Percentiles rank a stretch among this genome's conserved stretches.
phyloP scores from a whole-genome alignment of 1,139 yeast species.

The Geotrichum restrictum region DNA sequence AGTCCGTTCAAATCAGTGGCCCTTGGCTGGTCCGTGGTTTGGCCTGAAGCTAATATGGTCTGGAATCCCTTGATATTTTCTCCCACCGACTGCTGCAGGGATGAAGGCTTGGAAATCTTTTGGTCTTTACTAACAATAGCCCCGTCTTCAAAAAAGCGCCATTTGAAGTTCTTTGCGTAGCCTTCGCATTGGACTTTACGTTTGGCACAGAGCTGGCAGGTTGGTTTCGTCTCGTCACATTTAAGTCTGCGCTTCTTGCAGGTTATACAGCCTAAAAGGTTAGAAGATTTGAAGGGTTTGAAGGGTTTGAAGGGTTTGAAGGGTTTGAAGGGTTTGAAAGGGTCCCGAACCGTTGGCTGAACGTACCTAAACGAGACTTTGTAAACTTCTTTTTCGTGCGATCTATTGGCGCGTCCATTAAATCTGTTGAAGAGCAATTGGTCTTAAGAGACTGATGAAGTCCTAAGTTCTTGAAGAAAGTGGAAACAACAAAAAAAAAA shows the following conservation, averaged over 20 bases:
- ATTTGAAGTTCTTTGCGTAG: conserved; percentile 58
- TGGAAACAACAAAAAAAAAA: neutral
- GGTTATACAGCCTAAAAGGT: conserved; percentile 47
- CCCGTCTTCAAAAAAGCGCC: conserved; percentile 50
- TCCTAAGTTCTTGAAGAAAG: neutral
- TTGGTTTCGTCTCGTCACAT: conserved; percentile 57
- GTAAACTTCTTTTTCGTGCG: conserved; percentile 14
- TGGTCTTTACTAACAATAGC: conserved; percentile 28
- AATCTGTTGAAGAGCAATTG: neutral
- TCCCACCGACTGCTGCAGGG: too few relatives aligned
- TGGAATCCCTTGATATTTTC: neutral
- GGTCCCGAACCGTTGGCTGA: too few relatives aligned
- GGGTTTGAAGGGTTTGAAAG: too few relatives aligned
- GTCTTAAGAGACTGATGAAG: too few relatives aligned
- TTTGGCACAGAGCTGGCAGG: conserved; percentile 44
- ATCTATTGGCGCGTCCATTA: conserved; percentile 2
- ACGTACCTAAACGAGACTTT: conserved; percentile 19
- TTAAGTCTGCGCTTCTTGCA: conserved; percentile 55
- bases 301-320: too few relatives aligned
- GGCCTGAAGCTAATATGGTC: neutral
- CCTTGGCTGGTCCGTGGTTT: neutral
- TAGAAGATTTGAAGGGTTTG: too few relatives aligned
- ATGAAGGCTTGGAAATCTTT: conserved; percentile 4
- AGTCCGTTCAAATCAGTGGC: conserved; percentile 5
- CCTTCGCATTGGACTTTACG: conserved; percentile 56